Percentiles rank a stretch among this genome's conserved stretches.
These are phyloP conservation scores for Didymella sp. DNA, from an alignment of 2,329 filamentous ascomycete genomes.

Conservation along the genomic window DNA sequence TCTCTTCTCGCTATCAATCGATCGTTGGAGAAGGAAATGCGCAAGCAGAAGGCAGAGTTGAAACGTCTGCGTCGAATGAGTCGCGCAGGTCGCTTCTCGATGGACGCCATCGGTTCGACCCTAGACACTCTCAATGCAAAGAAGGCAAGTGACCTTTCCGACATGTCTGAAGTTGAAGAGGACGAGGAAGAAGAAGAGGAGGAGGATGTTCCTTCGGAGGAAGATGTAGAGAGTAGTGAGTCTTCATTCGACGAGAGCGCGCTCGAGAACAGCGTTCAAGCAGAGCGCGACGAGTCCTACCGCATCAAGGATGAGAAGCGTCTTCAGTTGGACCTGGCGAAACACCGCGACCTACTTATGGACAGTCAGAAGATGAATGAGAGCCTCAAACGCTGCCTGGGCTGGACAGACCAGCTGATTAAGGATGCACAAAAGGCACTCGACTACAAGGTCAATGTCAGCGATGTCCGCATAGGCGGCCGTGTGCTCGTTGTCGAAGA, in stretches of 20 bases:
- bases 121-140: slow-evolving; percentile 49
- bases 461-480: slow-evolving; percentile 82
- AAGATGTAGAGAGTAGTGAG: slow-evolving; percentile 56
- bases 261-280: slow-evolving; percentile 52
- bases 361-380: slow-evolving; percentile 97
- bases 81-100: slow-evolving; percentile 75
- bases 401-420: slow-evolving; percentile 90
- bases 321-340: slow-evolving; percentile 82
- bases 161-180: slow-evolving; percentile 47
- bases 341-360: slow-evolving; percentile 85
- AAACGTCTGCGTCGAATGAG: slow-evolving; percentile 86
- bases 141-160: slow-evolving; percentile 46
- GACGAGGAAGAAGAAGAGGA: slow-evolving; percentile 48
- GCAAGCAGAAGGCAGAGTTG: slow-evolving; percentile 88
- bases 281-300: slow-evolving; percentile 57
- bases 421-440: slow-evolving; percentile 87
- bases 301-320: slow-evolving; percentile 80
- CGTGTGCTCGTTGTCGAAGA: slow-evolving; percentile 78
- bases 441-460: slow-evolving; percentile 78
- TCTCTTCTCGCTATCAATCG: slow-evolving; percentile 94
- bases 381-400: slow-evolving; percentile 86
- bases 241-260: slow-evolving; percentile 61
- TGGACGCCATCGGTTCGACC: slow-evolving; percentile 60
- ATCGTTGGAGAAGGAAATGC: slow-evolving; percentile 86
- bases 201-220: slow-evolving; percentile 52